Evolutionary conservation across 2,329 filamentous ascomycete species (phyloP).

Genomic region (Colletotrichum sp.): DNA sequence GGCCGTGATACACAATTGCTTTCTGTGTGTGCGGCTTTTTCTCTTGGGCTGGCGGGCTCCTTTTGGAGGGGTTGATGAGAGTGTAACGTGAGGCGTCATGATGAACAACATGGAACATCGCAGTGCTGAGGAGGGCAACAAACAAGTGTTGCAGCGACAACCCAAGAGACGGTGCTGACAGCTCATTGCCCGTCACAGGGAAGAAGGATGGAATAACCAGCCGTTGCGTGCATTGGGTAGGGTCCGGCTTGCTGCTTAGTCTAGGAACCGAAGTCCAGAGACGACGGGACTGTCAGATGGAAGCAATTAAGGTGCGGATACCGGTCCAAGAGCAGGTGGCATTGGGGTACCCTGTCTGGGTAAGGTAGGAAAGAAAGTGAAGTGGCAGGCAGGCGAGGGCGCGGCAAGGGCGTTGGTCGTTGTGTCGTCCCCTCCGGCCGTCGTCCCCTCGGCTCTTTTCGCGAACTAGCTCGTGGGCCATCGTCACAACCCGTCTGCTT

Average conservation of each 20-base stretch:
- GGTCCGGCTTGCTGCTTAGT: not conserved
- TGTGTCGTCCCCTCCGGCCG: not conserved
- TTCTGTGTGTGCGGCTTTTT: not conserved
- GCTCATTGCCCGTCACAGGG: not conserved
- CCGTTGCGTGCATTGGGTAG: not conserved
- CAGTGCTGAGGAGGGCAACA: not conserved
- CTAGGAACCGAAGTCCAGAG: not conserved
- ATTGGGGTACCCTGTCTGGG: not conserved
- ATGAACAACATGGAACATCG: conserved; percentile 10
- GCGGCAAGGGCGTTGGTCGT: conserved; percentile 7
- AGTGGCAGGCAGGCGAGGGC: not conserved
- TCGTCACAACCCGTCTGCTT: not conserved
- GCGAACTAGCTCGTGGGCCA: not conserved
- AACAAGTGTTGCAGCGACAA: not conserved
- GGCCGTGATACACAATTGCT: conserved; percentile 26
- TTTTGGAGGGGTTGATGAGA: not conserved
- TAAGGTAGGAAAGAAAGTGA: not conserved
- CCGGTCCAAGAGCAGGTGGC: not conserved
- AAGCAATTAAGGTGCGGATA: not conserved
- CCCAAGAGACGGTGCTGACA: not conserved
- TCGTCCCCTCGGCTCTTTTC: not conserved
- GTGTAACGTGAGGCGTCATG: not conserved
- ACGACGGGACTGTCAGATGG: not conserved
- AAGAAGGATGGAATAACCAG: not conserved
- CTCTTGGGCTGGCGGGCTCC: not conserved